These are phyloP conservation scores for Serpula lacrymans DNA, from an alignment of 768 basidiomycete genomes.

Conservation along the genomic window DNA sequence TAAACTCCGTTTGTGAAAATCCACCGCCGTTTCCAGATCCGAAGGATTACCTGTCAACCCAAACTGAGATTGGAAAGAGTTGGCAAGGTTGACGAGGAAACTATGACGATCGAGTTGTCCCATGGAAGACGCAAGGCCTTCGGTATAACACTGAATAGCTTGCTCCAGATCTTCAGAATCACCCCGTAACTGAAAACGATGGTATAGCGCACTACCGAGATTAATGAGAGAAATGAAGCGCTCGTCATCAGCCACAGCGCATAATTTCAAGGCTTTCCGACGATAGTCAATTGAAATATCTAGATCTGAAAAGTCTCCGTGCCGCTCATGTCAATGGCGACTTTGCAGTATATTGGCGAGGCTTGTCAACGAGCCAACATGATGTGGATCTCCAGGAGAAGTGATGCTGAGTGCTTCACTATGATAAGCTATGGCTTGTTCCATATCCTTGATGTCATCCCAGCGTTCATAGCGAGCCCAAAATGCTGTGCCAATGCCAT, in stretches of 20 bases:
- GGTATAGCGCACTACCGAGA: conserved; percentile 8
- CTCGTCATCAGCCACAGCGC: too few species aligned
- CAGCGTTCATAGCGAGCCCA: too few species aligned
- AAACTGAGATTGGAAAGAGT: conserved; percentile 4
- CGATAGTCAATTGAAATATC: too few species aligned
- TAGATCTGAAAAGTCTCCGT: too few species aligned
- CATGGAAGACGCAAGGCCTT: conserved; percentile 6
- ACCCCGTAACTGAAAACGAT: conserved; percentile 11
- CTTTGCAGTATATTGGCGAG: too few species aligned
- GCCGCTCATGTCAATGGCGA: too few species aligned
- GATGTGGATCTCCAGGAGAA: too few species aligned
- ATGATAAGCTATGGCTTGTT: too few species aligned
- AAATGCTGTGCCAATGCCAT: conserved; percentile 14
- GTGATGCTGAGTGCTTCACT: too few species aligned
- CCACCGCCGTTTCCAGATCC: conserved; percentile 13
- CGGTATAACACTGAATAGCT: conserved; percentile 10
- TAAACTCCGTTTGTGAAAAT: conserved; percentile 6
- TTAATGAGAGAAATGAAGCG: conserved; percentile 7
- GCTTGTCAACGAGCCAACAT: too few species aligned
- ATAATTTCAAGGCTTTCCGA: too few species aligned
- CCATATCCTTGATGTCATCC: too few species aligned
- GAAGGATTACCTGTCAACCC: neutral
- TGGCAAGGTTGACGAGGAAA: conserved; percentile 12
- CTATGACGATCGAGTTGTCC: conserved; percentile 8
- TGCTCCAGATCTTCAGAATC: conserved; percentile 12